Evolutionary conservation across 345 rosid species (phyloP), one percentile per base, ranked within the genome.

Genomic region (Pistacia atlantica): DNA sequence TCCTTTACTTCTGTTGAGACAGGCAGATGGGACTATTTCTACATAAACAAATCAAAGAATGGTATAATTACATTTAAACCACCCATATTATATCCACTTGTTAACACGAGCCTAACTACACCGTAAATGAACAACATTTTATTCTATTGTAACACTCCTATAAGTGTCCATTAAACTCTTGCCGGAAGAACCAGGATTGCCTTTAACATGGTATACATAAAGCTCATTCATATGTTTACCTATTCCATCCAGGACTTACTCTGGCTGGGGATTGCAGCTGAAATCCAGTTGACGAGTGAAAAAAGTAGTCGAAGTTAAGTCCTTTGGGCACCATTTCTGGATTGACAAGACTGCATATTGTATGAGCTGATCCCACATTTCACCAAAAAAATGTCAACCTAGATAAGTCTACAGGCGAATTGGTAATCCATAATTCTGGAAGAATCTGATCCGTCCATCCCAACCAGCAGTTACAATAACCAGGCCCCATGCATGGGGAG

Each of bases 361-460:
- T 37, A n/a, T 51, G 49, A 18, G 67, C 46, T 22, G 45, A 58
- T 65, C 72, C 25, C 60, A 16, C 9, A 9, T 57, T 56, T 54
- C 48, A 25, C 57, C n/a, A 42, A 51, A 61, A 54, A 6, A 9
- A 38, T 42, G 65, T 71, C 54, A 57, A 46, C 58, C 31, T 31
- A 13, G 49, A 59, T 56, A 56, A 13, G 13, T 54, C 73, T 81
- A 80, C 16, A 33, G 55, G 4, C 70, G 79, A 69, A 81, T 18
- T 3, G 88, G 90, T 42, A 87, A 78, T 60, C 90, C 88, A 42
- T 58, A 87, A 74, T 87, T 87, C 49, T 80, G 87, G 79, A 75
- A 87, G 4, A 83, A 73, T 70, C 84, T 81, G 68, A 87, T 83
- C 69, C 80, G 69, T 57, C 90, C 90, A 79, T 83, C 88, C 79